phyloP scores from a whole-genome alignment of 192 early-diverging fungal genomes.

The Mortierella antarctica region DNA sequence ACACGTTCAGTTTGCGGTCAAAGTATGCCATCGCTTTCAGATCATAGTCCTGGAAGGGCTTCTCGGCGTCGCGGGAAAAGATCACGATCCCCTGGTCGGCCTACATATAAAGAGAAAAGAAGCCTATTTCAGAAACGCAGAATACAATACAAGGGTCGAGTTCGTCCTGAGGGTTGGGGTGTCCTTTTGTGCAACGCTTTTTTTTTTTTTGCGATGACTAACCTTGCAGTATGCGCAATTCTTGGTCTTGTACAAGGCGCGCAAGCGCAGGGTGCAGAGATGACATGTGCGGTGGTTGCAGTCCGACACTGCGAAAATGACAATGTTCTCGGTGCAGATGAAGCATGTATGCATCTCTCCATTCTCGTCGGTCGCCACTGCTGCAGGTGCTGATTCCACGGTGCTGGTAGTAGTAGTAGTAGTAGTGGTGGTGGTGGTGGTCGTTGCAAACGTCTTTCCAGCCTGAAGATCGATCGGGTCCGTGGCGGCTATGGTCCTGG shows the following conservation, averaged over 20 bases:
- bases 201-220: constrained; percentile 5
- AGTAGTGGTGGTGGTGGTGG: background rate
- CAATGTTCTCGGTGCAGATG: constrained; percentile 90
- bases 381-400: background rate
- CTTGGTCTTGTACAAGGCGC: constrained; percentile 88
- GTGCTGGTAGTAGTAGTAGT: background rate
- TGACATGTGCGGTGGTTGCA: constrained; percentile 97
- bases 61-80: constrained; percentile 75
- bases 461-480: constrained; percentile 38
- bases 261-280: constrained; percentile 88
- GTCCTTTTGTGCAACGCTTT: background rate
- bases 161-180: background rate
- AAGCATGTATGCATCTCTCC: constrained; percentile 73
- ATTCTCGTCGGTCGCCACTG: constrained; percentile 14
- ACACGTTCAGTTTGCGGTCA: constrained; percentile 76
- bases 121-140: background rate
- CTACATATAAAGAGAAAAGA: constrained; percentile 50
- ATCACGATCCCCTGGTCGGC: constrained; percentile 83
- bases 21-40: constrained; percentile 62
- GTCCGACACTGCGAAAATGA: constrained; percentile 83
- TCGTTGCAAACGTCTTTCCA: constrained; percentile 2
- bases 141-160: constrained; percentile 14
- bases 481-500: constrained; percentile 43
- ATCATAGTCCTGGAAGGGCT: constrained; percentile 65
- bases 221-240: constrained; percentile 95